Percentiles rank a stretch among this genome's conserved stretches.
These are phyloP conservation scores for Wallacemonas sp. DNA, from an alignment of 208 protist species.

Conservation along the genomic window DNA sequence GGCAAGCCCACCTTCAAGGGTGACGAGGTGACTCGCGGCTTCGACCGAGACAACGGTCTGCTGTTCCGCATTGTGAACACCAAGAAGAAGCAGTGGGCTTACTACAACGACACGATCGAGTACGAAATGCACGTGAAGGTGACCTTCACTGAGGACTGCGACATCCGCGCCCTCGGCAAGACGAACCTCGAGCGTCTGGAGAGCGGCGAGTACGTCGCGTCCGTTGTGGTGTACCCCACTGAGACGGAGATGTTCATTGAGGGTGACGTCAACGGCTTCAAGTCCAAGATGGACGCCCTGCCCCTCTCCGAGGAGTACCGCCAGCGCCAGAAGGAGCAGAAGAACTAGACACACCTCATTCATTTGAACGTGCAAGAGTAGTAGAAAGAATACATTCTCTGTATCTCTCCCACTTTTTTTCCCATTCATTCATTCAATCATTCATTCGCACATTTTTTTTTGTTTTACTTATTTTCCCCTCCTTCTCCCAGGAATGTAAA, in stretches of 20 bases:
- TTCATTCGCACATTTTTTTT: neutral
- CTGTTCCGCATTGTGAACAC: conserved; percentile 72
- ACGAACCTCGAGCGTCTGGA: conserved; percentile 45
- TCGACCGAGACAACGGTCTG: too few species aligned
- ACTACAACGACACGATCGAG: conserved; percentile 76
- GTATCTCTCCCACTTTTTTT: neutral
- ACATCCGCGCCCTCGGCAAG: conserved; percentile 62
- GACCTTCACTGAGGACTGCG: conserved; percentile 58
- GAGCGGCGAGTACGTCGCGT: conserved; percentile 41
- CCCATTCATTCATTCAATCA: neutral
- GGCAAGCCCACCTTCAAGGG: conserved; percentile 29
- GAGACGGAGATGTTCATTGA: conserved; percentile 76
- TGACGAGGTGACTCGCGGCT: too few species aligned
- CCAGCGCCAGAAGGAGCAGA: too few species aligned
- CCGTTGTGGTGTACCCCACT: conserved; percentile 50
- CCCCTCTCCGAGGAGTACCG: conserved; percentile 27
- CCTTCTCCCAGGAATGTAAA: too few species aligned
- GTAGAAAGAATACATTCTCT: too few species aligned
- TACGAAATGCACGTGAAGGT: conserved; percentile 76
- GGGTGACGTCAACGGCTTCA: conserved; percentile 59
- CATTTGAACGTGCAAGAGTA: too few species aligned
- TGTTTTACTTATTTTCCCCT: too few species aligned
- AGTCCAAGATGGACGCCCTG: conserved; percentile 61
- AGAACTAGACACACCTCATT: too few species aligned
- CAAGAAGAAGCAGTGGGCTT: conserved; percentile 52